These are phyloP conservation scores for Prototheca cutis DNA, from an alignment of 163 green algal genomes.

Conservation along the genomic window DNA sequence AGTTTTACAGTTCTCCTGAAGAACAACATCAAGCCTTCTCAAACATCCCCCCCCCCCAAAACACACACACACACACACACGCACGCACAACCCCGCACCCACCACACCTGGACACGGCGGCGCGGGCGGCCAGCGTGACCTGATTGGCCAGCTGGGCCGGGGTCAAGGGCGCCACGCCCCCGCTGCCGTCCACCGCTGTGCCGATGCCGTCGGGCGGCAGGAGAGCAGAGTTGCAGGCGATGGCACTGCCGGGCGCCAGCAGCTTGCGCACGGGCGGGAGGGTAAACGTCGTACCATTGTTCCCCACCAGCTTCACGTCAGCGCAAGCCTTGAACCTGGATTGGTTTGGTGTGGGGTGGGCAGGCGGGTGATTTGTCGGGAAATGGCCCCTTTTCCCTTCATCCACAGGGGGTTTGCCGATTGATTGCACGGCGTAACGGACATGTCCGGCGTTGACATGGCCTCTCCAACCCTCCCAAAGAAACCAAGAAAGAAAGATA, in stretches of 20 bases:
- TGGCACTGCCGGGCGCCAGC: conserved; percentile 12
- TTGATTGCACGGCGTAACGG: too few relatives aligned
- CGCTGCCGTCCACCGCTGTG: conserved; percentile 6
- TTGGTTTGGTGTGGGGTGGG: not conserved
- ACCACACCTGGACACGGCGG: conserved; percentile 10
- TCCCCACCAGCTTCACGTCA: conserved; percentile 39
- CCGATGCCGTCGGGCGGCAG: conserved; percentile 41
- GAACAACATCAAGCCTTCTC: too few relatives aligned
- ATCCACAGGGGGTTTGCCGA: too few relatives aligned
- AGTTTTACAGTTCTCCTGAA: too few relatives aligned
- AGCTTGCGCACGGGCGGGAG: conserved; percentile 53
- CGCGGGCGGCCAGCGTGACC: conserved; percentile 33
- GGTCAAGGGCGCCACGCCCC: conserved; percentile 24
- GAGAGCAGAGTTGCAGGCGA: conserved; percentile 34
- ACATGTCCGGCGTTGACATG: too few relatives aligned
- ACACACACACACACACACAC: too few relatives aligned
- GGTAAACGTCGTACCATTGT: conserved; percentile 39
- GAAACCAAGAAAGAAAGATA: not conserved
- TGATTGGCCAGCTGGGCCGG: conserved; percentile 67
- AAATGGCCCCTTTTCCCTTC: too few relatives aligned
- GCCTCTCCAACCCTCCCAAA: too few relatives aligned
- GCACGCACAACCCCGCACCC: too few relatives aligned
- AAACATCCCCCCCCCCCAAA: not conserved
- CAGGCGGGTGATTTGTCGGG: too few relatives aligned
- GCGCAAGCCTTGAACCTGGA: conserved; percentile 45